Evolutionary conservation across 495 filamentous ascomycete species (phyloP), one percentile per base, ranked within the genome.

Genomic region (Xeromyces bisporus): DNA sequence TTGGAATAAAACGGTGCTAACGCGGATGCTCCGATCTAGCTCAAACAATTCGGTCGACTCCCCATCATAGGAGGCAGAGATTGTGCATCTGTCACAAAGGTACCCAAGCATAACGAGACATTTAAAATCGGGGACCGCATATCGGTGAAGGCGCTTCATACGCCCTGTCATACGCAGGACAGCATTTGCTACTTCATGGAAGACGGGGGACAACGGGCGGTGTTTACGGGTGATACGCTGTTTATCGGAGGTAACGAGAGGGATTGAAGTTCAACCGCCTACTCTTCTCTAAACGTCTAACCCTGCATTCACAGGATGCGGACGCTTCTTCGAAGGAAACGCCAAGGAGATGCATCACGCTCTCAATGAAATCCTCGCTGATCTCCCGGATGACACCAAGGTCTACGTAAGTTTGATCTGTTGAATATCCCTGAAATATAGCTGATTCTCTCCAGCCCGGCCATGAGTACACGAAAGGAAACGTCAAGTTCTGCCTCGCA

Each of bases 101-200:
- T 77, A 0, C 83, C 85, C 1, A 52, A 54, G 1, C 69, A 96
- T 53, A 73, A 71, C 16, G 71, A 80, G 42, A 69, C 53, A 8
- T 94, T 94, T 64, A 77, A 71, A 41, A 73, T 96, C 35, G 89
- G 91, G 34, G 69, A 77, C 33, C 56, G 59, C 23, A 87, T 97
- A 44, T 66, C 66, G 2, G 83, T 94, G 31, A 89, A 71, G 45
- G 80, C 80, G n/a, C 55, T 96, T 15, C 77, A 96, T 55, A 97
- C 89, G 6, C 89, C 89, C 2, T 97, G 89, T 50, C 91, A 97
- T 50, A 97, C 89, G 2, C 89, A 94, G 54, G 89, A 97, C 52
- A 93, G 84, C 46, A 93, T 97, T 41, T 96, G 89, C 66, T 97
- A 71, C 42, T 70, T 69, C 31, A 72, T 89, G 64, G 69, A 92